These are phyloP conservation scores for Trichomonas tenax DNA, from an alignment of 208 protist species.

Conservation along the genomic window DNA sequence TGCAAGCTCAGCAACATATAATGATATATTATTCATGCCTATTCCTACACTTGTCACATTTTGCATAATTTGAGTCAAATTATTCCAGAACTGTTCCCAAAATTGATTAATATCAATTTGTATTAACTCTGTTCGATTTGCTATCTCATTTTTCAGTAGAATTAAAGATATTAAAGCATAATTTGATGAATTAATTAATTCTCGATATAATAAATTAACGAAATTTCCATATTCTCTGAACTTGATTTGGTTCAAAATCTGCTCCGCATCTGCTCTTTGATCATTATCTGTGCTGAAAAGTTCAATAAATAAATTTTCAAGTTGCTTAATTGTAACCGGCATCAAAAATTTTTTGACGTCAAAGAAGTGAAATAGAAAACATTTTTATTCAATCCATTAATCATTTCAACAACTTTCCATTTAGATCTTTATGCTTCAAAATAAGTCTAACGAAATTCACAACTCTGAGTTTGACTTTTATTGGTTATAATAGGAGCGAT, in stretches of 20 bases:
- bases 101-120: background rate
- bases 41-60: background rate
- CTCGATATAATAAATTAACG: background rate
- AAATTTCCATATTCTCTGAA: background rate
- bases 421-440: no score
- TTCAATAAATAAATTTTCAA: background rate
- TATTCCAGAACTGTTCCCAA: background rate
- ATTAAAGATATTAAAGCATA: background rate
- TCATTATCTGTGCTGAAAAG: background rate
- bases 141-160: background rate
- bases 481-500: no score
- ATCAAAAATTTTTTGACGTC: background rate
- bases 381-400: no score
- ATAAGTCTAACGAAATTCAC: no score
- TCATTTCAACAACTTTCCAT: no score
- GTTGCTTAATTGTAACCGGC: background rate
- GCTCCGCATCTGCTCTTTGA: background rate
- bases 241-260: background rate
- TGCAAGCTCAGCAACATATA: background rate
- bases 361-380: no score
- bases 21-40: background rate
- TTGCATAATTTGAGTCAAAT: background rate
- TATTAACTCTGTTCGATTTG: background rate
- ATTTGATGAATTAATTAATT: background rate
- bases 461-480: no score